phyloP scores from a whole-genome alignment of 2,329 filamentous ascomycete species.

The Fusarium oxysporum region DNA sequence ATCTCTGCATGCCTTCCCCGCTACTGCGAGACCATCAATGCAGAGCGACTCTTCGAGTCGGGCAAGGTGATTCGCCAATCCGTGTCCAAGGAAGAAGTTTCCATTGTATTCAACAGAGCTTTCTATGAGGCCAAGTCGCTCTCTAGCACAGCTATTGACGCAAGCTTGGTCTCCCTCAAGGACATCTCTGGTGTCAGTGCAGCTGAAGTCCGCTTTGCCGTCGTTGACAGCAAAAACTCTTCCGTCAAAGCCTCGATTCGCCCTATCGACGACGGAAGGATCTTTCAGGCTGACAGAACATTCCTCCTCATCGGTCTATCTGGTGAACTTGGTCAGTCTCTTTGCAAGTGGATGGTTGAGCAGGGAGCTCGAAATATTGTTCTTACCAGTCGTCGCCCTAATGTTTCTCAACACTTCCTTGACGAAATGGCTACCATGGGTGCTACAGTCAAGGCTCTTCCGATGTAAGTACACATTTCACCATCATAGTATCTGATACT shows the following conservation, averaged over 20 bases:
- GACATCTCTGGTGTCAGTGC: background rate
- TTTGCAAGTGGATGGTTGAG: background rate
- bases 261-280: background rate
- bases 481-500: background rate
- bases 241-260: fast-evolving
- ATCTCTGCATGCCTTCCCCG: background rate
- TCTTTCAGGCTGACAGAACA: background rate
- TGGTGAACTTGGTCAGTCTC: background rate
- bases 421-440: background rate
- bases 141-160: background rate
- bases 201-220: background rate
- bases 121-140: background rate
- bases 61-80: background rate
- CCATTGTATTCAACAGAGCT: fast-evolving
- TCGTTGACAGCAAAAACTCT: background rate
- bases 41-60: fast-evolving
- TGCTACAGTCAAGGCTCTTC: background rate
- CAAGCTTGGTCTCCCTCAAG: fast-evolving
- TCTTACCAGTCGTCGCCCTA: background rate
- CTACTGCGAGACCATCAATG: fast-evolving
- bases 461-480: background rate
- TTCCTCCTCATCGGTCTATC: background rate
- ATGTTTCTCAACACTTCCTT: background rate
- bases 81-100: background rate
- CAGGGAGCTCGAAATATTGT: background rate